Evolutionary conservation across 2,329 filamentous ascomycete genomes (phyloP).

Genomic region (Camptophora hylomeconis): DNA sequence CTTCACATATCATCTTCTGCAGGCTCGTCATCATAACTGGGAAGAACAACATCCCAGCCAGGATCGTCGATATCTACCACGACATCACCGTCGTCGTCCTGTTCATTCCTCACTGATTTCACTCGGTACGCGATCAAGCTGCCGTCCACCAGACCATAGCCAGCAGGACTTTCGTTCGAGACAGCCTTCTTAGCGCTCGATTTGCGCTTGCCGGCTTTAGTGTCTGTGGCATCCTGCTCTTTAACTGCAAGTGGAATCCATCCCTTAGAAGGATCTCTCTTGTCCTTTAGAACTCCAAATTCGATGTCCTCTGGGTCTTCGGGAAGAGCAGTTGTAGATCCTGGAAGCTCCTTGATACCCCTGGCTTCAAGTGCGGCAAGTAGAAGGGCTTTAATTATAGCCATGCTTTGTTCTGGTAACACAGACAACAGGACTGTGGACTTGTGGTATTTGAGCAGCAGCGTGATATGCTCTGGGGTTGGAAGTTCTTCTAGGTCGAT

Average conservation of each 20-base stretch:
- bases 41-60: conserved; percentile 44
- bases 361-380: conserved; percentile 40
- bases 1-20: too few species aligned
- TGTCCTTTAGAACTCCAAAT: conserved; percentile 35
- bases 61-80: conserved; percentile 55
- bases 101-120: conserved; percentile 8
- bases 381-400: conserved; percentile 44
- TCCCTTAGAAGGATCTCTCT: conserved; percentile 35
- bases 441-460: conserved; percentile 61
- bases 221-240: conserved; percentile 17
- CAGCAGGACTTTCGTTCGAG: conserved; percentile 21
- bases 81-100: conserved; percentile 42
- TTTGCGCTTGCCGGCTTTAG: conserved; percentile 17
- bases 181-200: conserved; percentile 20
- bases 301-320: conserved; percentile 29
- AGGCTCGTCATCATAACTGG: conserved; percentile 21
- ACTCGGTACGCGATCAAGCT: conserved; percentile 28
- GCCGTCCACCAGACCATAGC: conserved; percentile 27
- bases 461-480: conserved; percentile 43
- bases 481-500: conserved; percentile 9
- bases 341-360: conserved; percentile 22
- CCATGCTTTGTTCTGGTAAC: conserved; percentile 38
- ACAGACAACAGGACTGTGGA: conserved; percentile 59
- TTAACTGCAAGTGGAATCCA: conserved; percentile 32
- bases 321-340: conserved; percentile 26